Evolutionary conservation across 768 basidiomycete species (phyloP), one percentile per base, ranked within the genome.

Genomic region (Boletales sp.): DNA sequence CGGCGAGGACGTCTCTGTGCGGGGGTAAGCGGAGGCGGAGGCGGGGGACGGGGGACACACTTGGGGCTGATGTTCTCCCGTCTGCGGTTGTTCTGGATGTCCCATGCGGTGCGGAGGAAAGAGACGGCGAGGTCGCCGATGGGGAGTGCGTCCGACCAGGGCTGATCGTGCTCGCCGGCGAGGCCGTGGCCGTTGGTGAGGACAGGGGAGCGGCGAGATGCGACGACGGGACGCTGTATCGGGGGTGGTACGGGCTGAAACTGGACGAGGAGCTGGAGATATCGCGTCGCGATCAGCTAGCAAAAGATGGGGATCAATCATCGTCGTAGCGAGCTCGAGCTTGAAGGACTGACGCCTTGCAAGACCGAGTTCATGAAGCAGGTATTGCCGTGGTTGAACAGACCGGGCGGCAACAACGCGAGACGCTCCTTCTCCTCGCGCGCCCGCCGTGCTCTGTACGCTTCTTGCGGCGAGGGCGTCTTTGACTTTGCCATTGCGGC

Each of bases 281-380:
- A 70, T 17, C 71, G 74, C 1, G 86, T 87, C 4, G 88, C 84
- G 59, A 88, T 77, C 52, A 90, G 66, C 86, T 90, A 57, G 15
- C 50, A 13, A 19, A 40, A 17, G 31, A 25, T 10, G 38, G 9
- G 15, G 18, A 40, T 33, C 18, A 8, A 9, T 21, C 21, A 4
- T 21, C 21, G 21, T 21, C n/a, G n/a, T n/a, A n/a, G n/a, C n/a
- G n/a, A n/a, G n/a, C n/a, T n/a, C n/a, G n/a, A n/a, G n/a, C n/a
- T n/a, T n/a, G n/a, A n/a, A n/a, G n/a, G n/a, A n/a, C n/a, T n/a
- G n/a, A n/a, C n/a, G n/a, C 87, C 89, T 65, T 97, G 94, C 28
- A 97, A 73, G 30, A 93, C 90, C 31, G 91, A 93, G 70, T 95
- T 97, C 86, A 94, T 90, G 70, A 94, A 97, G 70, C 94, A 97